Percentiles rank a stretch among this genome's conserved stretches.
phyloP scores from a whole-genome alignment of 208 protist genomes.

The Wallacemonas sp. region DNA sequence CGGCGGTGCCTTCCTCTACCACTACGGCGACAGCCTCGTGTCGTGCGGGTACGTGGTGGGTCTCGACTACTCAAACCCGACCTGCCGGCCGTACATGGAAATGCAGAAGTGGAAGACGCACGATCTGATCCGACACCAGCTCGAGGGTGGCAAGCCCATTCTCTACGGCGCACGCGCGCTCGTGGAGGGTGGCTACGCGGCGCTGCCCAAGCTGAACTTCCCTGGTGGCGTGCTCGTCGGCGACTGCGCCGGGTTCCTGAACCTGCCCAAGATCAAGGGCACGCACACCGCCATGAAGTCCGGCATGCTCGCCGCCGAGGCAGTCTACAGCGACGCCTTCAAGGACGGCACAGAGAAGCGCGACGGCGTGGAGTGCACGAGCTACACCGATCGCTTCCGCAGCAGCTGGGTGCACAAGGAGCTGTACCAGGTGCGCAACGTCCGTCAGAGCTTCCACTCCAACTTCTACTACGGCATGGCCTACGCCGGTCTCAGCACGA shows the following conservation, averaged over 20 bases:
- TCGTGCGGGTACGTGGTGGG: constrained; percentile 96
- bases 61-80: constrained; percentile 97
- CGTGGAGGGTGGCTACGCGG: constrained; percentile 95
- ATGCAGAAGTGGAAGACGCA: constrained; percentile 97
- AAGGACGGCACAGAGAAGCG: constrained; percentile 50
- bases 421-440: constrained; percentile 93
- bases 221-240: constrained; percentile 94
- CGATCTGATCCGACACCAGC: constrained; percentile 59
- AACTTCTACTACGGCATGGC: constrained; percentile 83
- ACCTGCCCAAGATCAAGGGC: constrained; percentile 98
- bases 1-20: constrained; percentile 97
- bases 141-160: constrained; percentile 92
- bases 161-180: constrained; percentile 96
- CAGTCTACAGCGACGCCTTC: constrained; percentile 74
- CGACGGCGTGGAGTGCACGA: constrained; percentile 60
- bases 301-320: constrained; percentile 90
- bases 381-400: constrained; percentile 85
- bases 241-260: constrained; percentile 97
- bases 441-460: constrained; percentile 89
- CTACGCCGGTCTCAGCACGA: constrained; percentile 85
- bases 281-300: constrained; percentile 98
- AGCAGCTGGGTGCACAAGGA: constrained; percentile 95
- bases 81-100: constrained; percentile 95
- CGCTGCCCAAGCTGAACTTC: constrained; percentile 95
- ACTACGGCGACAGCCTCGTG: constrained; percentile 92